These are phyloP conservation scores for Zygnema circumcarinatum DNA, from an alignment of 139 green algal genomes.

Conservation along the genomic window DNA sequence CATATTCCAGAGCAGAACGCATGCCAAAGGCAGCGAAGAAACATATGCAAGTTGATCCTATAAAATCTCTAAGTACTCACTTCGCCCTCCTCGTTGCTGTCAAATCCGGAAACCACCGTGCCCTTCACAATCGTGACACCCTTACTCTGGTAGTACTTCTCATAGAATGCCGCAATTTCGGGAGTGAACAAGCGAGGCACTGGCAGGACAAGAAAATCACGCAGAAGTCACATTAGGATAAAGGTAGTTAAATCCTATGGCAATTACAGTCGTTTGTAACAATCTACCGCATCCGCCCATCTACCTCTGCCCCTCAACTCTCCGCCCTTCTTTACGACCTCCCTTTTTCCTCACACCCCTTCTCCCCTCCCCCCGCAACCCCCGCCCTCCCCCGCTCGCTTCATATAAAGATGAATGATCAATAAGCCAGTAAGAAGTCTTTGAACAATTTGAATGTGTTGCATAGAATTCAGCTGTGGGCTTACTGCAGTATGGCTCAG, in stretches of 20 bases:
- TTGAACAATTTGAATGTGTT: no score
- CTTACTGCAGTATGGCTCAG: slow-evolving; percentile 74
- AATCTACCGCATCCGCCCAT: slow-evolving; percentile 11
- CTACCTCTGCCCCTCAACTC: not conserved
- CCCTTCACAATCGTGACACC: slow-evolving; percentile 76
- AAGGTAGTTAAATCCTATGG: slow-evolving; percentile 16
- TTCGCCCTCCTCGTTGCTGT: slow-evolving; percentile 59
- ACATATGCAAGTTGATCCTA: no score
- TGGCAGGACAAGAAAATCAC: not conserved
- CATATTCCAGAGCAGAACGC: no score
- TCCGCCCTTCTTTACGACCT: not conserved
- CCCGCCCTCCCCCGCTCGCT: no score
- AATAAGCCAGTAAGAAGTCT: no score
- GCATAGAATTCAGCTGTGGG: no score
- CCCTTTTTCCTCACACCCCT: not conserved
- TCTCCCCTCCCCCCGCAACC: not conserved
- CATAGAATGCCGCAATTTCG: slow-evolving; percentile 79
- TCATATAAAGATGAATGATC: no score
- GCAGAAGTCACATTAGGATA: no score
- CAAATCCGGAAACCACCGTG: slow-evolving; percentile 56
- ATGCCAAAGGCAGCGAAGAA: no score
- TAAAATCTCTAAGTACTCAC: slow-evolving; percentile 47
- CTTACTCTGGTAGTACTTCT: slow-evolving; percentile 70
- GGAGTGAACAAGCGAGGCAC: slow-evolving; percentile 80
- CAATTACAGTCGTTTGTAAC: not conserved